Conservation (phyloP, 306 rosid genomes). For the Quercus glauca region DNA sequence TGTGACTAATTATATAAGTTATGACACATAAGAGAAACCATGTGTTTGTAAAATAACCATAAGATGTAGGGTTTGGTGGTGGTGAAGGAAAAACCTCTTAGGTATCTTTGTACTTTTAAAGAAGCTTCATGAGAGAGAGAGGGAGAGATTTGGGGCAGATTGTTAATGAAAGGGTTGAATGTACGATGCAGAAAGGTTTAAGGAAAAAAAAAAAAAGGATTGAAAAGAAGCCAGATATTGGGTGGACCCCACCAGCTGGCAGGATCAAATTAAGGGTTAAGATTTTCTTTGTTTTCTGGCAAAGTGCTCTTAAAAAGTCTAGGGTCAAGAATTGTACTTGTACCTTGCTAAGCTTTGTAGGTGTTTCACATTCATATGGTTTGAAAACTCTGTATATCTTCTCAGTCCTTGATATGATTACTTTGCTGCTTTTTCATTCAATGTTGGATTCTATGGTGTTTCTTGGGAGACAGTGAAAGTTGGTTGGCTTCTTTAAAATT, state of each 20-base stretch:
- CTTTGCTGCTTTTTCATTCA: slow-evolving; percentile 2
- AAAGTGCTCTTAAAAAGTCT: background rate
- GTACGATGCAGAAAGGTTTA: slow-evolving; percentile 34
- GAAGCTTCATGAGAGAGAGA: background rate
- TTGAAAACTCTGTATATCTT: background rate
- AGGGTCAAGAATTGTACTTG: slow-evolving; percentile 42
- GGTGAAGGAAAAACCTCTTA: background rate
- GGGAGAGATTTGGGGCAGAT: slow-evolving; percentile 20
- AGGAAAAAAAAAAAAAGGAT: background rate
- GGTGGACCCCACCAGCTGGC: slow-evolving; percentile 26
- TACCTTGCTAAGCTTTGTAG: slow-evolving; percentile 21
- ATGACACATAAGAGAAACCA: background rate
- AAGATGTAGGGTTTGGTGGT: background rate
- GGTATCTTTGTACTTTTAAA: background rate
- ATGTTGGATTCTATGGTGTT: slow-evolving; percentile 1
- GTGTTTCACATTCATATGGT: slow-evolving; percentile 13
- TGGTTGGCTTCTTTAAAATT: background rate
- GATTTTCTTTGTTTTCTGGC: background rate
- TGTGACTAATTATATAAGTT: background rate
- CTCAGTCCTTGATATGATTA: background rate
- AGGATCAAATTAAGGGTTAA: slow-evolving; percentile 15
- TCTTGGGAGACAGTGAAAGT: background rate
- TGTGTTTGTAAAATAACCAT: background rate
- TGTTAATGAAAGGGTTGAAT: slow-evolving; percentile 26
- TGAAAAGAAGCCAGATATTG: slow-evolving; percentile 16